Evolutionary conservation across 345 rosid genomes (phyloP).

Genomic region (Euphorbia lathyris): DNA sequence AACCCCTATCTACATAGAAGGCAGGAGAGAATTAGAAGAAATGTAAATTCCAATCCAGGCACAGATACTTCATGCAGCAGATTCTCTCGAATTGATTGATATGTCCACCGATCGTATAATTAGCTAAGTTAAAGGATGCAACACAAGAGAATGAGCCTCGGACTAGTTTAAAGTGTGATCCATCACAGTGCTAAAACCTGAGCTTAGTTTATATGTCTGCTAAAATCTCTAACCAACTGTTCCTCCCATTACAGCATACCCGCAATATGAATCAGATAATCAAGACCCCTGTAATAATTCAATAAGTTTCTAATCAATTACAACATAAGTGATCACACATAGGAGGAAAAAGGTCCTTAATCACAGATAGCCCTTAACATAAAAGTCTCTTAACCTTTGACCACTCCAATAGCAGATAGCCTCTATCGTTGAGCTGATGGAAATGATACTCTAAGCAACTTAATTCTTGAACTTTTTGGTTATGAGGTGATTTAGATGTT

Average conservation of each 20-base stretch:
- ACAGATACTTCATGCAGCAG: background rate
- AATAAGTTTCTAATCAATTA: background rate
- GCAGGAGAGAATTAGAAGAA: background rate
- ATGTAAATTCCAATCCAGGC: background rate
- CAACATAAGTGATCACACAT: background rate
- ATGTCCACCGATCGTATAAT: background rate
- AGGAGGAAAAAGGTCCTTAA: background rate
- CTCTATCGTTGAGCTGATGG: no score
- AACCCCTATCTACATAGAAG: conserved; percentile 1
- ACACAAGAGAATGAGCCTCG: background rate
- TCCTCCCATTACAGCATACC: background rate
- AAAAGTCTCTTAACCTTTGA: no score
- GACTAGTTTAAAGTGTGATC: background rate
- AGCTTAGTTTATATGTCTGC: background rate
- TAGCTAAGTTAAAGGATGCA: background rate
- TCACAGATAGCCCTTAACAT: no score
- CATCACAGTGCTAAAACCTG: background rate
- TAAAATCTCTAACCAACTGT: background rate
- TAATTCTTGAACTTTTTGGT: no score
- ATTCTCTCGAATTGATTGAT: background rate
- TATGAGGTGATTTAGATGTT: no score
- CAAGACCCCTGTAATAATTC: background rate
- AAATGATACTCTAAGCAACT: no score
- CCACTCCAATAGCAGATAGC: no score
- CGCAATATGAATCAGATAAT: background rate